Percentiles rank a stretch among this genome's conserved stretches.
Conservation (phyloP, 768 basidiomycete genomes). For the Hysterangium stoloniferum region DNA sequence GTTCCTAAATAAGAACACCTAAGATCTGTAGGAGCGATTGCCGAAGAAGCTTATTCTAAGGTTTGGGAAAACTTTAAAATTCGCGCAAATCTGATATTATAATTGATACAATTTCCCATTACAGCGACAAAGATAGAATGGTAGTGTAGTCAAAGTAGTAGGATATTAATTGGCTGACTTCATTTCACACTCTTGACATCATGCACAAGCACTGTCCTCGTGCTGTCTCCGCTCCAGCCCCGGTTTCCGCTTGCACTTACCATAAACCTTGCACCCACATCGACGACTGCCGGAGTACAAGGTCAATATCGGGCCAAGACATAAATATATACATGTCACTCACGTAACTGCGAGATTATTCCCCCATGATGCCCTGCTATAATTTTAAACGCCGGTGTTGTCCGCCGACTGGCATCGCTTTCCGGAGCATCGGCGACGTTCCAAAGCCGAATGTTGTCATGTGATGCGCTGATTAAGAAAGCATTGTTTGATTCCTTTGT, state of each 20-base stretch:
- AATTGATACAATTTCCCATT: not conserved
- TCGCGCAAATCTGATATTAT: not conserved
- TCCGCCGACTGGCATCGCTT: slow-evolving; percentile 51
- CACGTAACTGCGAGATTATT: slow-evolving; percentile 87
- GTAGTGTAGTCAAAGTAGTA: not conserved
- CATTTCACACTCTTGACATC: slow-evolving; percentile 52
- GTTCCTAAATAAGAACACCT: slow-evolving; percentile 21
- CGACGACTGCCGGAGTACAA: slow-evolving; percentile 53
- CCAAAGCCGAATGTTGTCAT: slow-evolving; percentile 92
- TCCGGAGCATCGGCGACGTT: slow-evolving; percentile 76
- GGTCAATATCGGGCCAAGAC: not conserved
- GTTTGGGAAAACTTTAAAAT: slow-evolving; percentile 11
- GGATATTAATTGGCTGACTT: slow-evolving; percentile 7
- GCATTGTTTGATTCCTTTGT: not conserved
- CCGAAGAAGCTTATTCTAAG: slow-evolving; percentile 14
- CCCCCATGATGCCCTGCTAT: slow-evolving; percentile 96
- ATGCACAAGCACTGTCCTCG: slow-evolving; percentile 84
- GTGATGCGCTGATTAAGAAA: slow-evolving; percentile 56
- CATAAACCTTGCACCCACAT: slow-evolving; percentile 76
- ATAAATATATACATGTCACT: slow-evolving; percentile 26
- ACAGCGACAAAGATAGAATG: not conserved
- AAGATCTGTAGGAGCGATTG: slow-evolving; percentile 19
- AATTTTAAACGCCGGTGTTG: slow-evolving; percentile 74
- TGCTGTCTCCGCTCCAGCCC: slow-evolving; percentile 90
- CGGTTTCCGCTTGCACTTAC: slow-evolving; percentile 90